Base-by-base conservation (phyloP, 2,329 filamentous ascomycete genomes). In the Phyllosticta capitalensis region DNA sequence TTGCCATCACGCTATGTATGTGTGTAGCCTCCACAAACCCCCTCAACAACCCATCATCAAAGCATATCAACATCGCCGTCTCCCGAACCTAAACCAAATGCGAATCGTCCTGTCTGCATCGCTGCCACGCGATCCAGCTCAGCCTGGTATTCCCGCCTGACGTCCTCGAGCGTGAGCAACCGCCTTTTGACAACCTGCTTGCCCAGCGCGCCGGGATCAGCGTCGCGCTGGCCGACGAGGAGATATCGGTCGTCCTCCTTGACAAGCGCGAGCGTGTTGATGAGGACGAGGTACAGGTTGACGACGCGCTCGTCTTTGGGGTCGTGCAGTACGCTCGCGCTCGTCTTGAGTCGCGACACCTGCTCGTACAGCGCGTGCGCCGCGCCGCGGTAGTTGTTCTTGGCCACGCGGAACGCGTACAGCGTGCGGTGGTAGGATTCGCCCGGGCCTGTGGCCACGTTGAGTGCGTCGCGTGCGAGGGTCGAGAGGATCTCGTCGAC, bases 191-290 rank as follows among this genome's bases (percentile, higher is more conserved):
- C 20, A 5, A 73, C 65, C 63, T 73, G 71, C 67, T 70, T 73
- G 62, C 67, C 66, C 67, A 72, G 65, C 28, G 66, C 65, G 20
- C 69, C 67, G 58, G 66, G 66, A 67, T 59, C 55, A 3, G 55
- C 21, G 17, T 60, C 61, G 6, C 45, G 24, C 28, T 58, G 55
- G 26, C 54, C 58, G 19, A 81, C 79, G 20, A 85, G 74, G n/a
- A 95, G 83, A 83, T 95, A 99, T 1, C 87, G 87, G 67, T 96
- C 88, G 63, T 89, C 84, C 61, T 85, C 79, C 54, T 89, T 85
- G 49, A 96, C 90, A 64, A 90, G 96, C 64, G 88, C 90, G 62
- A 99, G 79, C 0, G 90, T 87, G 71, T 99, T 99, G 76, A 99
- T 95, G 52, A 99, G 82, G 62, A 91, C 81, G n/a, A 97, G 77